Evolutionary conservation across 352 stramenopile genomes (phyloP).

Genomic region (Pythium rhizo-oryzae): DNA sequence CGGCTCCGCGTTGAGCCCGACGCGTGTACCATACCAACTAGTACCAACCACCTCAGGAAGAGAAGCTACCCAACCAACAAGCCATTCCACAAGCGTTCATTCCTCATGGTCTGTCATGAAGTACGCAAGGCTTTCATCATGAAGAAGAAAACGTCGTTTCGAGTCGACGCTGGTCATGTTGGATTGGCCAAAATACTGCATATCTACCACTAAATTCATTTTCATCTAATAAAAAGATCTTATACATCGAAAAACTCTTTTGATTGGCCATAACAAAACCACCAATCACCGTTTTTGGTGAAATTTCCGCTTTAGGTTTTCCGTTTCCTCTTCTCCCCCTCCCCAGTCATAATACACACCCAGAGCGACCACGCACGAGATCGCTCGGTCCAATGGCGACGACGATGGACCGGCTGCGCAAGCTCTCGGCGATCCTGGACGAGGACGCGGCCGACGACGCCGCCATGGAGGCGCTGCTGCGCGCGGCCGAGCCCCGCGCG

Average conservation of each 20-base stretch:
- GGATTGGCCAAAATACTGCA: no score
- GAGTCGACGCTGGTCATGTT: no score
- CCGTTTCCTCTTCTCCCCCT: background rate
- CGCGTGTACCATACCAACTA: background rate
- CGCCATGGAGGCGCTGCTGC: slow-evolving; percentile 57
- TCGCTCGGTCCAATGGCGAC: slow-evolving; percentile 28
- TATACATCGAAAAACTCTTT: no score
- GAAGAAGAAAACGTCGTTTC: no score
- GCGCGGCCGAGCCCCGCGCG: background rate
- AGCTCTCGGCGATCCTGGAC: slow-evolving; percentile 80
- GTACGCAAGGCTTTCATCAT: no score
- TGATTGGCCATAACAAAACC: no score
- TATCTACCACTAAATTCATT: no score
- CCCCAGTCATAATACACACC: background rate
- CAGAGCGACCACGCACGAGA: background rate
- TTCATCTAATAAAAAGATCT: no score
- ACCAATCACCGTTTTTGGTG: no score
- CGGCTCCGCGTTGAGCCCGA: background rate
- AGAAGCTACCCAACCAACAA: background rate
- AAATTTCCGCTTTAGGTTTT: background rate
- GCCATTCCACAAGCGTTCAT: background rate
- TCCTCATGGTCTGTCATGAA: no score
- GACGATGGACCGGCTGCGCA: slow-evolving; percentile 70
- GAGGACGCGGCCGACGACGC: slow-evolving; percentile 63
- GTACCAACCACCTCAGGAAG: background rate